Evolutionary conservation across 2,329 filamentous ascomycete genomes (phyloP).

Genomic region (Epicoccum nigrum): DNA sequence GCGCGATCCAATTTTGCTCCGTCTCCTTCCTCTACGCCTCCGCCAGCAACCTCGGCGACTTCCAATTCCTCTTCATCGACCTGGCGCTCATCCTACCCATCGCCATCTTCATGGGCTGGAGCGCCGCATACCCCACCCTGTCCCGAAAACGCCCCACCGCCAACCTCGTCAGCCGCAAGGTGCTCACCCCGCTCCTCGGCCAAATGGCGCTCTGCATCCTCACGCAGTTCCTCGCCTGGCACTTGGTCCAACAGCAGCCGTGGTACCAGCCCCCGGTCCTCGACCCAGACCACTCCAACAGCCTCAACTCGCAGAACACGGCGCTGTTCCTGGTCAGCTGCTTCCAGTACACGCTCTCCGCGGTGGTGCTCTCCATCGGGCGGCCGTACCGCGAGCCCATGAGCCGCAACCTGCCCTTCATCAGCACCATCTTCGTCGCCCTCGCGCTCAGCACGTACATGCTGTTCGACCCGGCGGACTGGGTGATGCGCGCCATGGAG

Average conservation of each 20-base stretch:
- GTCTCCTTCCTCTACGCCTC: slow-evolving; percentile 96
- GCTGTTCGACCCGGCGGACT: slow-evolving; percentile 73
- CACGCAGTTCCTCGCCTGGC: slow-evolving; percentile 76
- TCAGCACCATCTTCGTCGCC: slow-evolving; percentile 73
- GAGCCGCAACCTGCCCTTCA: slow-evolving; percentile 82
- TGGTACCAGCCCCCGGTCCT: slow-evolving; percentile 86
- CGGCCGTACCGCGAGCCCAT: slow-evolving; percentile 85
- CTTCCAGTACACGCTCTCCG: slow-evolving; percentile 93
- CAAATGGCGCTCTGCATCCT: slow-evolving; percentile 83
- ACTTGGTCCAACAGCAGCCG: slow-evolving; percentile 75
- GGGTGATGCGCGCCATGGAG: slow-evolving; percentile 79
- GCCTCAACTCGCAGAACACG: slow-evolving; percentile 92
- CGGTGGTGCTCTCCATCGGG: slow-evolving; percentile 88
- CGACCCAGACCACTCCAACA: slow-evolving; percentile 79
- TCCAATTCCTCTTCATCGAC: slow-evolving; percentile 98
- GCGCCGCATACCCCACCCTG: slow-evolving; percentile 77
- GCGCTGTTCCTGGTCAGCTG: slow-evolving; percentile 87
- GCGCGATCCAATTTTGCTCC: slow-evolving; percentile 97
- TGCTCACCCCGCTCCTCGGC: slow-evolving; percentile 85
- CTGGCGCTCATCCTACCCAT: slow-evolving; percentile 91
- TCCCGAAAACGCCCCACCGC: slow-evolving; percentile 88
- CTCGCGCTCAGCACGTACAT: slow-evolving; percentile 77
- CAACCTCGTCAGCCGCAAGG: slow-evolving; percentile 89
- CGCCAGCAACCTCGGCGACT: slow-evolving; percentile 93
- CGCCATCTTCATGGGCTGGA: slow-evolving; percentile 99